Evolutionary conservation across 2,329 filamentous ascomycete species (phyloP).

Genomic region (Claviceps sp.): DNA sequence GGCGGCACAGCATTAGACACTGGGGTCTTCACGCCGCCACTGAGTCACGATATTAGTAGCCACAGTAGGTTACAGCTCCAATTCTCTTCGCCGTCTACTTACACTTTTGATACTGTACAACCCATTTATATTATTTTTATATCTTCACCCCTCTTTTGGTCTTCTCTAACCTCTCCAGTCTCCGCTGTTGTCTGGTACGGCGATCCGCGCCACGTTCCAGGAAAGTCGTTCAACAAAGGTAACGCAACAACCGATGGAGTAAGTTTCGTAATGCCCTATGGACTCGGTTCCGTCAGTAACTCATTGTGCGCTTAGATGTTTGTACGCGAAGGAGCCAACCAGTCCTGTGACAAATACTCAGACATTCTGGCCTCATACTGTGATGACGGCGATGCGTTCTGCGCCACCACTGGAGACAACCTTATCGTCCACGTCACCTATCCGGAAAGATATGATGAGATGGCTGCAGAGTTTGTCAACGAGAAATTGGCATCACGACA

Average conservation of each 20-base stretch:
- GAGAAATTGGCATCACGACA: not conserved
- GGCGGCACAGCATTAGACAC: not conserved
- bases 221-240: not conserved
- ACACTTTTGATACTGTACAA: too few relatives aligned
- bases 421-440: not conserved
- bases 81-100: not conserved
- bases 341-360: not conserved
- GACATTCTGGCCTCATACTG: not conserved
- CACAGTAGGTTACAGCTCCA: not conserved
- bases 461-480: not conserved
- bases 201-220: not conserved
- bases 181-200: slow-evolving; percentile 1
- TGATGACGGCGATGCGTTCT: not conserved
- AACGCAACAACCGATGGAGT: not conserved
- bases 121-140: too few relatives aligned
- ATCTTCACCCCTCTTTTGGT: not conserved
- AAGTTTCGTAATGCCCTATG: not conserved
- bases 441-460: not conserved
- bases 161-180: not conserved
- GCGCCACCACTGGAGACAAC: not conserved
- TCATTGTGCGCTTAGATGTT: not conserved
- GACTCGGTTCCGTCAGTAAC: not conserved
- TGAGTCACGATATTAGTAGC: not conserved
- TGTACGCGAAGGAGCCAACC: not conserved
- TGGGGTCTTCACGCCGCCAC: not conserved